A percentile compares a stretch with the other conserved stretches of the same genome.
These are phyloP conservation scores for Penicillium fuscoglaucum DNA, from an alignment of 2,329 filamentous ascomycete species.

Conservation along the genomic window DNA sequence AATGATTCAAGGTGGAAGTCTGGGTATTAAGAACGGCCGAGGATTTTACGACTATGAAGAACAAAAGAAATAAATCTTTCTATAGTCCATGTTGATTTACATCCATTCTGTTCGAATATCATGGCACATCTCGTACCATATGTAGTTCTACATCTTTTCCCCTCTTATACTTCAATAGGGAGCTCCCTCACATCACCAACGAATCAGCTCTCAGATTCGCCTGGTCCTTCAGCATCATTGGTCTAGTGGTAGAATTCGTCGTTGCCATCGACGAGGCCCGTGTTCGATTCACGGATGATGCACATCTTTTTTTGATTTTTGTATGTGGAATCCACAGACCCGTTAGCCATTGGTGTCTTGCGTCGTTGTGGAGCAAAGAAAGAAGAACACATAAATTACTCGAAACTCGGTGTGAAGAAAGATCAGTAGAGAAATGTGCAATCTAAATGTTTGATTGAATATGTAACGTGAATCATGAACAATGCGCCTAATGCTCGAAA, in stretches of 20 bases:
- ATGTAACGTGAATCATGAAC: neutral
- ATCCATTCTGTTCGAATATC: neutral
- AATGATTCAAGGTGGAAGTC: conserved; percentile 33
- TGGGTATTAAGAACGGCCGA: conserved; percentile 36
- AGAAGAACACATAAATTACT: neutral
- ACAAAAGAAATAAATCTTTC: neutral
- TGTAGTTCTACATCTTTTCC: too few relatives aligned
- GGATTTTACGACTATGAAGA: conserved; percentile 38
- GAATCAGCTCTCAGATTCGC: conserved; percentile 6
- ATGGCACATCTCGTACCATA: neutral
- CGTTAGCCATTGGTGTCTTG: neutral
- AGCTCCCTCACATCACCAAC: neutral
- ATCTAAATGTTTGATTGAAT: neutral
- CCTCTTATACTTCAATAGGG: neutral
- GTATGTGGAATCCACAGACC: neutral
- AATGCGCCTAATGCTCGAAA: neutral
- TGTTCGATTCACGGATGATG: conserved; percentile 49
- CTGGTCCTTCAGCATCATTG: conserved; percentile 37
- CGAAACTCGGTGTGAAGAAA: neutral
- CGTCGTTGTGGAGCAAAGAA: neutral
- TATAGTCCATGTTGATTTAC: neutral
- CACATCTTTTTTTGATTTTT: conserved; percentile 12
- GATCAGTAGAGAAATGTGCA: neutral
- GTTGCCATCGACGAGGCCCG: conserved; percentile 50
- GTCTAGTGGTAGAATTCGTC: conserved; percentile 50